Evolutionary conservation across 139 green algal genomes (phyloP).

Genomic region (Volvox africanus): DNA sequence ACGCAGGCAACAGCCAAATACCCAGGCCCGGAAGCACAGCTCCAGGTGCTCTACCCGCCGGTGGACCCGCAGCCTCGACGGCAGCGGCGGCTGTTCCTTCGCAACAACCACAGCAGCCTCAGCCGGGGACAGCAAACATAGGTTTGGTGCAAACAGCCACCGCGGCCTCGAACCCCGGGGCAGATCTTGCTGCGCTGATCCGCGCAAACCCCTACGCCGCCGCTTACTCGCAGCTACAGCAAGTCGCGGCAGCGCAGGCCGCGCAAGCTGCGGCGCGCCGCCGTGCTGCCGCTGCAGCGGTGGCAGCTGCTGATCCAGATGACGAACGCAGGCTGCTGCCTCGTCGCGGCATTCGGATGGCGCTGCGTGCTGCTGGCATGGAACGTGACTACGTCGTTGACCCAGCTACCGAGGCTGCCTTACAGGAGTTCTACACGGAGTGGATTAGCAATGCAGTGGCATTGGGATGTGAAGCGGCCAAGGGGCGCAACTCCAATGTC

Average conservation of each 20-base stretch:
- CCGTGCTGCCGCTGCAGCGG: neutral
- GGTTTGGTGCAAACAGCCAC: neutral
- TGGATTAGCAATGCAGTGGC: slow-evolving; percentile 53
- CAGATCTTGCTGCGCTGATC: neutral
- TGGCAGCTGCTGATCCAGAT: slow-evolving; percentile 8
- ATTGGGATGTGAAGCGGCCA: slow-evolving; percentile 54
- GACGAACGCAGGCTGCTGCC: slow-evolving; percentile 49
- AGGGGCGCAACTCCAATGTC: slow-evolving; percentile 49
- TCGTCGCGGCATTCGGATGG: slow-evolving; percentile 28
- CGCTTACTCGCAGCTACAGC: too few relatives aligned
- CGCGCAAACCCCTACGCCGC: neutral
- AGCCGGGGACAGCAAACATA: neutral
- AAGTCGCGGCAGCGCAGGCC: neutral
- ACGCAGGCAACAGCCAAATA: neutral
- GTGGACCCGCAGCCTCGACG: too few relatives aligned
- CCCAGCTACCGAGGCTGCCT: slow-evolving; percentile 16
- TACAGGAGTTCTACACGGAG: slow-evolving; percentile 53
- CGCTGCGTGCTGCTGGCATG: slow-evolving; percentile 45
- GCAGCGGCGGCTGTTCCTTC: neutral
- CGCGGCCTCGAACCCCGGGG: neutral
- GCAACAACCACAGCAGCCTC: neutral
- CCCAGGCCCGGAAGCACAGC: too few relatives aligned
- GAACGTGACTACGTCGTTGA: slow-evolving; percentile 49
- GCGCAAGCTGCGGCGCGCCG: neutral
- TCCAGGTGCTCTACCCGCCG: neutral